Percentiles rank a stretch among this genome's conserved stretches.
phyloP scores from a whole-genome alignment of 2,329 filamentous ascomycete species.

The Akanthomyces lecanii region DNA sequence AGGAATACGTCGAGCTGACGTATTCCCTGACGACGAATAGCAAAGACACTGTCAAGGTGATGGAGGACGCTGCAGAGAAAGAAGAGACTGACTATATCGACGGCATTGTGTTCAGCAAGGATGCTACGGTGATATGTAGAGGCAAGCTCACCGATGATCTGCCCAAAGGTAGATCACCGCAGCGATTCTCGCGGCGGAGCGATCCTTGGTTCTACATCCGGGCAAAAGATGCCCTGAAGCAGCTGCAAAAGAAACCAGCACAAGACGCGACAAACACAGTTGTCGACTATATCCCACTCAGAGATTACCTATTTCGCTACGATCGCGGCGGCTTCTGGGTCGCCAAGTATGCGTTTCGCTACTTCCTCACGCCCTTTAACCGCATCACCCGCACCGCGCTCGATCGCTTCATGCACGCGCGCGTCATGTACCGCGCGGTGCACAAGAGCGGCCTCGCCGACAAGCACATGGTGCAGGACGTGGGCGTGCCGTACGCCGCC shows the following conservation, averaged over 20 bases:
- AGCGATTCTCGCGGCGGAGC: slow-evolving; percentile 50
- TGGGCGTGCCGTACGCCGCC: slow-evolving; percentile 45
- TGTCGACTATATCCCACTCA: slow-evolving; percentile 54
- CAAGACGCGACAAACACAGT: slow-evolving; percentile 20
- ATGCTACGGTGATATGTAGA: slow-evolving; percentile 55
- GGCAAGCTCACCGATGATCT: slow-evolving; percentile 52
- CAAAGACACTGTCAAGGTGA: slow-evolving; percentile 35
- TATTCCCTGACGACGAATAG: slow-evolving; percentile 47
- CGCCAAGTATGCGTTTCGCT: slow-evolving; percentile 57
- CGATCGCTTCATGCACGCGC: slow-evolving; percentile 58
- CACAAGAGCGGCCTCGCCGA: slow-evolving; percentile 58
- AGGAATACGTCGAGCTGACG: slow-evolving; percentile 52
- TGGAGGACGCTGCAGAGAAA: slow-evolving; percentile 41
- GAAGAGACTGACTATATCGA: slow-evolving; percentile 60
- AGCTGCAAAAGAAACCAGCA: slow-evolving; percentile 18
- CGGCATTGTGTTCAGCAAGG: slow-evolving; percentile 58
- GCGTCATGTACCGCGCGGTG: slow-evolving; percentile 61
- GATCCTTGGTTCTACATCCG: slow-evolving; percentile 76
- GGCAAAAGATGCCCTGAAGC: slow-evolving; percentile 42
- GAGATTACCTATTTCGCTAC: slow-evolving; percentile 65
- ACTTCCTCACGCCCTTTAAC: slow-evolving; percentile 64
- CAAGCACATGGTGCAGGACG: slow-evolving; percentile 62
- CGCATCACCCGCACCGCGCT: slow-evolving; percentile 56
- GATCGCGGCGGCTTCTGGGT: slow-evolving; percentile 60
- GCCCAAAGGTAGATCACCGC: slow-evolving; percentile 31